A percentile compares a stretch with the other conserved stretches of the same genome.
These are phyloP conservation scores for Penicillium coffeae DNA, from an alignment of 495 filamentous ascomycete genomes.

Conservation along the genomic window DNA sequence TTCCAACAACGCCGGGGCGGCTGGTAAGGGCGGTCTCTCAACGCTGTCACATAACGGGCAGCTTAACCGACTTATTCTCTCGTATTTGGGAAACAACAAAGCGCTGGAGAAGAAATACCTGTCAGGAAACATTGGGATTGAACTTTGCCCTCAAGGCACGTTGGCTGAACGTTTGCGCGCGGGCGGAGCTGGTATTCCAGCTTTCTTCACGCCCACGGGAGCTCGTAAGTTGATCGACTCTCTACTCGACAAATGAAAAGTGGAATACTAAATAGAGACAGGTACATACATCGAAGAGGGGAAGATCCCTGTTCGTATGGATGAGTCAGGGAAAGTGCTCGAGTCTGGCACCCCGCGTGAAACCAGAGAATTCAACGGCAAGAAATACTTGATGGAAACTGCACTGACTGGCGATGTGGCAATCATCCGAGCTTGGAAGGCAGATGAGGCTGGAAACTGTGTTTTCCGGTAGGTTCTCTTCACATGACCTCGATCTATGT, in stretches of 20 bases:
- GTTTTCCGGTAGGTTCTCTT: conserved; percentile 68
- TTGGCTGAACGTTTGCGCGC: conserved; percentile 80
- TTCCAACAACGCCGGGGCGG: conserved; percentile 87
- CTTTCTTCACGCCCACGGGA: conserved; percentile 87
- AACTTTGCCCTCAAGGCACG: conserved; percentile 86
- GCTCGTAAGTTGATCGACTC: conserved; percentile 46
- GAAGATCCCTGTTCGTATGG: conserved; percentile 73
- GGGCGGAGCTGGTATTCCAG: conserved; percentile 82
- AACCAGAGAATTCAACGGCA: conserved; percentile 79
- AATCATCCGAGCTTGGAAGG: conserved; percentile 84
- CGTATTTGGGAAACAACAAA: conserved; percentile 88
- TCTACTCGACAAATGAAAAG: not conserved
- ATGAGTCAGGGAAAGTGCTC: conserved; percentile 67
- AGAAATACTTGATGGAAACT: conserved; percentile 81
- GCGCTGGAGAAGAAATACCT: conserved; percentile 81
- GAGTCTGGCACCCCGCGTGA: conserved; percentile 72
- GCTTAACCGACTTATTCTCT: conserved; percentile 78
- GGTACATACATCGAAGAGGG: conserved; percentile 78
- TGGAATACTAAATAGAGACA: not conserved
- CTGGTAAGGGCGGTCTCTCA: conserved; percentile 70
- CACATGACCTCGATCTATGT: conserved; percentile 20
- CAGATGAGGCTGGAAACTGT: conserved; percentile 82
- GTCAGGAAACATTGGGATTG: conserved; percentile 75
- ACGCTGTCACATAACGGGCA: conserved; percentile 73
- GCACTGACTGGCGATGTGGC: conserved; percentile 82